Evolutionary conservation across 2,329 filamentous ascomycete species (phyloP).

Genomic region (Fusarium succisae): DNA sequence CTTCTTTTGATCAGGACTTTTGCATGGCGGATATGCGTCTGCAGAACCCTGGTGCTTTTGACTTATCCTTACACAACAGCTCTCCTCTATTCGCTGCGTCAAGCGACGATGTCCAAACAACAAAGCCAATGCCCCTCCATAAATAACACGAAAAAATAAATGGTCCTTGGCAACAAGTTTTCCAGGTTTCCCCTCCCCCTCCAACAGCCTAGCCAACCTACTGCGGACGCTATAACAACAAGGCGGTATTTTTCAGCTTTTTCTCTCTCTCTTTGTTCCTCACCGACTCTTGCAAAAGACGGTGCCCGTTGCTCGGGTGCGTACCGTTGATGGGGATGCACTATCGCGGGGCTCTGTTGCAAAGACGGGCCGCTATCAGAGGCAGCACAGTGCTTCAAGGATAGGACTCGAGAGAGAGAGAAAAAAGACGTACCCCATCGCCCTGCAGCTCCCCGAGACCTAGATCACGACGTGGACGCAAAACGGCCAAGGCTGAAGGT

Average conservation of each 20-base stretch:
- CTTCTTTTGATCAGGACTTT: conserved; percentile 22
- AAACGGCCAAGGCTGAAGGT: conserved; percentile 32
- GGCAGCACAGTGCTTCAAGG: conserved; percentile 16
- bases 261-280: conserved; percentile 13
- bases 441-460: conserved; percentile 24
- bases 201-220: conserved; percentile 22
- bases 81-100: conserved; percentile 32
- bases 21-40: conserved; percentile 14
- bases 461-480: conserved; percentile 37
- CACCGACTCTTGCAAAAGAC: conserved; percentile 42
- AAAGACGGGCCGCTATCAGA: conserved; percentile 27
- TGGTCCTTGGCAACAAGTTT: conserved; percentile 28
- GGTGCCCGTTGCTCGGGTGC: conserved; percentile 37
- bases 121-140: conserved; percentile 22
- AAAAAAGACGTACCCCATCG: conserved; percentile 4
- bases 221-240: conserved; percentile 31
- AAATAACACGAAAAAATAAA: conserved; percentile 37
- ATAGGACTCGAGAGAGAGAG: not conserved
- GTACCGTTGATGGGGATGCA: conserved; percentile 26
- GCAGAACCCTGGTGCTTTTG: conserved; percentile 22
- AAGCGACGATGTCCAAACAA: conserved; percentile 33
- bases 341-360: conserved; percentile 29
- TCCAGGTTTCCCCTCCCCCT: conserved; percentile 37
- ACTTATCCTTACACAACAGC: conserved; percentile 34
- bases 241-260: conserved; percentile 11